Percentiles rank a stretch among this genome's conserved stretches.
Evolutionary conservation across 768 basidiomycete species (phyloP).

Genomic region (Suillus lakei): DNA sequence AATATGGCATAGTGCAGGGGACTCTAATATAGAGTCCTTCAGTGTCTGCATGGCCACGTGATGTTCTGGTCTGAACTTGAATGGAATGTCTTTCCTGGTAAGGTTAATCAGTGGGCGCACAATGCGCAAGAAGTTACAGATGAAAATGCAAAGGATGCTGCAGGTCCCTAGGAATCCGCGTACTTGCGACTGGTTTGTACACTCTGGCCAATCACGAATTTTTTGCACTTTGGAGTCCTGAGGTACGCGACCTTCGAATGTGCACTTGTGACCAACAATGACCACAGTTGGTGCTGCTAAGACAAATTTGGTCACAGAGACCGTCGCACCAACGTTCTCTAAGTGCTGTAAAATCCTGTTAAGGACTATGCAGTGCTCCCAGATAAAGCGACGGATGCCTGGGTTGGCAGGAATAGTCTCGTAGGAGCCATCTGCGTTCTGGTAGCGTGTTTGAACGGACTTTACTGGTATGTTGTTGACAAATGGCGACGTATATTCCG

Average conservation of each 20-base stretch:
- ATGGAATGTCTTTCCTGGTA: slow-evolving; percentile 30
- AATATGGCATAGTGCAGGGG: too few species aligned
- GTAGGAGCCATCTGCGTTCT: slow-evolving; percentile 26
- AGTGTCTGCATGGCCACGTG: too few species aligned
- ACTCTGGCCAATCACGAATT: slow-evolving; percentile 34
- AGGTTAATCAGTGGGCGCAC: slow-evolving; percentile 28
- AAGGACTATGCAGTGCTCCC: slow-evolving; percentile 41
- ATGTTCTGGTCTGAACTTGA: slow-evolving; percentile 22
- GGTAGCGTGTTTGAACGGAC: slow-evolving; percentile 37
- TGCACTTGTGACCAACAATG: slow-evolving; percentile 45
- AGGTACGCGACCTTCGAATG: slow-evolving; percentile 35
- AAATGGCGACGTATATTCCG: slow-evolving; percentile 38
- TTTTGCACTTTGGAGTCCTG: slow-evolving; percentile 31
- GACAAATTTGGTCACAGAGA: slow-evolving; percentile 43
- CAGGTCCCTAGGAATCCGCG: slow-evolving; percentile 34
- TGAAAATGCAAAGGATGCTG: slow-evolving; percentile 32
- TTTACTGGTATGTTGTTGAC: slow-evolving; percentile 45
- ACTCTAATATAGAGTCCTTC: too few species aligned
- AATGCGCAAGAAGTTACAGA: slow-evolving; percentile 28
- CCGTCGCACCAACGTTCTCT: slow-evolving; percentile 40
- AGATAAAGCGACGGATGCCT: slow-evolving; percentile 42
- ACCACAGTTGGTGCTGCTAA: too few species aligned
- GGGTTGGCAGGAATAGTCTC: slow-evolving; percentile 43
- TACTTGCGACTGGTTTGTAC: slow-evolving; percentile 17
- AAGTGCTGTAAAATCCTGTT: slow-evolving; percentile 43